phyloP scores from a whole-genome alignment of 164 flowering plant genomes.

The Magnolia kwangsiensis region DNA sequence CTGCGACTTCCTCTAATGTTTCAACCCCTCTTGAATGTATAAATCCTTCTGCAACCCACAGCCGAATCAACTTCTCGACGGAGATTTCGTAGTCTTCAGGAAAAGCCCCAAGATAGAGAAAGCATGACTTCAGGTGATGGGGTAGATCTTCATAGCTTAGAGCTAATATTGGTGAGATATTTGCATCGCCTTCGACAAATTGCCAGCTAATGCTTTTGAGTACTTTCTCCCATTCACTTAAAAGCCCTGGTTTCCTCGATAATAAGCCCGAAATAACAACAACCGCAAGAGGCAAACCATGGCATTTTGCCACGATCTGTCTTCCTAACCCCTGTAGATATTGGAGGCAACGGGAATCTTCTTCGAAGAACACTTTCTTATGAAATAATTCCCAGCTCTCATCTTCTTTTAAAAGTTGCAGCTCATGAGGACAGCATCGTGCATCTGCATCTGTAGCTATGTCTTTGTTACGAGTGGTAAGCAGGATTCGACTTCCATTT shows the following conservation, averaged over 20 bases:
- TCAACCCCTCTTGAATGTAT: background rate
- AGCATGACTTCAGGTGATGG: background rate
- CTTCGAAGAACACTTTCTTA: background rate
- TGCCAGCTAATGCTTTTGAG: background rate
- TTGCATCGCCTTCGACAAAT: background rate
- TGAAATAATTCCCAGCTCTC: constrained; percentile 1
- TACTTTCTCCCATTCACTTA: background rate
- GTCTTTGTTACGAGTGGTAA: constrained; percentile 3
- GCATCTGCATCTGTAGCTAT: background rate
- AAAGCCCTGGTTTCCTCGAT: background rate
- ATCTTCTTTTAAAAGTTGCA: background rate
- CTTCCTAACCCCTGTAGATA: background rate
- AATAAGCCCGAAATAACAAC: background rate
- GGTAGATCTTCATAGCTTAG: constrained; percentile 1
- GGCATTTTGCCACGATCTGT: background rate
- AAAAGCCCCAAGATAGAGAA: background rate
- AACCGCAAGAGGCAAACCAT: constrained; percentile 4
- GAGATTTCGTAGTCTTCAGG: background rate
- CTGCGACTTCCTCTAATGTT: background rate
- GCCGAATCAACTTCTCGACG: background rate
- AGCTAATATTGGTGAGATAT: background rate
- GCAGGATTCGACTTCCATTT: background rate
- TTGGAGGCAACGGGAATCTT: background rate
- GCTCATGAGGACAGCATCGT: background rate
- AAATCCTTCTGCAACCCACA: constrained; percentile 8